Base-by-base conservation (phyloP, 2,329 filamentous ascomycete genomes). In the Simplicillium aogashimaense region DNA sequence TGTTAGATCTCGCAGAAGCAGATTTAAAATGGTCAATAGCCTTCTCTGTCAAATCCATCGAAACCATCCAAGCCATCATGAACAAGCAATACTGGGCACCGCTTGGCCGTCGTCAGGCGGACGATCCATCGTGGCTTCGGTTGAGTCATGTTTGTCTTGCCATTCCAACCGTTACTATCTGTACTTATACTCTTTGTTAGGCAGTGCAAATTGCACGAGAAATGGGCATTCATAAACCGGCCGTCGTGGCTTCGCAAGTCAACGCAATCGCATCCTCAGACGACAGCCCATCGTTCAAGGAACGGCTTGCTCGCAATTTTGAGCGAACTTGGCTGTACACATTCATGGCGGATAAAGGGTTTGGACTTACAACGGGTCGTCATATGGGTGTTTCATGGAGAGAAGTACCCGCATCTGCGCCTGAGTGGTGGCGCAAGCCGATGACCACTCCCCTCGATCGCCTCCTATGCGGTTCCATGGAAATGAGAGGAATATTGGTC, bases 21-120 rank as follows among this genome's bases (percentile, higher is more conserved):
- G 51, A 50, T 42, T 45, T 53, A 40, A 47, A 49, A 30, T 53
- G 51, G 51, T 47, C 47, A 11, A 53, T 53, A 30, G 50, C 50
- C 18, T 41, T 47, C 9, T 50, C 48, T 20, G 49, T 53, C 36
- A 53, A 49, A 36, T 47, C 45, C 10, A 39, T 53, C 20, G 50
- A 53, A 44, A 49, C 45, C 18, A 45, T 52, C 29, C 51, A 53
- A 44, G 43, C 45, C 16, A 53, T 53, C 16, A 42, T 53, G 20
- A 25, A 25, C 20, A 25, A 25, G 45, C 46, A 51, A 25, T 52
- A 52, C 39, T 53, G 51, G 51, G 47, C 50, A 4, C 50, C 50
- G 3, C 29, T 47, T 15, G 42, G 45, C 37, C 41, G 45, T 31
- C 41, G 36, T 9, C 50, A 48, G 32, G 41, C 45, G 1, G 50